phyloP scores from a whole-genome alignment of 2,329 filamentous ascomycete genomes.

The Teratosphaeria nubilosa region DNA sequence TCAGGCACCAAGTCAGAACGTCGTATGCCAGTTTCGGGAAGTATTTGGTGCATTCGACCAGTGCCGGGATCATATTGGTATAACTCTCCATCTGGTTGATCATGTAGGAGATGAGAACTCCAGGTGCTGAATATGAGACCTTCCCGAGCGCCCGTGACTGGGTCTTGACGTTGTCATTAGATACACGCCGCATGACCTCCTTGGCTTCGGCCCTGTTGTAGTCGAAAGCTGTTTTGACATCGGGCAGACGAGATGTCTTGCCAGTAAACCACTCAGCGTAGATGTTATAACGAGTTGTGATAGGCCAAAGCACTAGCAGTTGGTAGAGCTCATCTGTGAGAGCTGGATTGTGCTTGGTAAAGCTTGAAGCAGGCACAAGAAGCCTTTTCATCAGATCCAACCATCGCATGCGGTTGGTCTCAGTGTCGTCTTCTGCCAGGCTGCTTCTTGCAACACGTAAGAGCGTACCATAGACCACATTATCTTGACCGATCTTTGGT shows the following conservation, averaged over 20 bases:
- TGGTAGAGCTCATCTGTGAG: conserved; percentile 80
- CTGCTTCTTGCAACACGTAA: conserved; percentile 76
- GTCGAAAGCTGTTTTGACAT: conserved; percentile 70
- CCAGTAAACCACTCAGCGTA: conserved; percentile 91
- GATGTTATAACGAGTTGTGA: conserved; percentile 68
- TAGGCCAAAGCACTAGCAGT: conserved; percentile 68
- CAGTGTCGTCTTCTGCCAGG: conserved; percentile 58
- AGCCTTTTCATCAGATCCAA: conserved; percentile 71
- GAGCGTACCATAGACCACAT: conserved; percentile 66
- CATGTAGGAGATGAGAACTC: conserved; percentile 80
- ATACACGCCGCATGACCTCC: conserved; percentile 78
- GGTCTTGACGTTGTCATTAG: conserved; percentile 71
- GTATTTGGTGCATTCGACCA: conserved; percentile 89
- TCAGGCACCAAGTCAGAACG: conserved; percentile 81
- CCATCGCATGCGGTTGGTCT: conserved; percentile 68
- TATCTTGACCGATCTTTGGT: conserved; percentile 79
- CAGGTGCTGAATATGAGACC: conserved; percentile 82
- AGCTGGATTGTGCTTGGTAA: conserved; percentile 74
- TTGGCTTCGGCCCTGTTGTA: conserved; percentile 69
- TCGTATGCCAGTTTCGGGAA: conserved; percentile 91
- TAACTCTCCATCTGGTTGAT: conserved; percentile 89
- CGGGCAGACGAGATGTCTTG: conserved; percentile 60
- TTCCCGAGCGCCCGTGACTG: conserved; percentile 88
- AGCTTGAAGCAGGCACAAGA: conserved; percentile 77
- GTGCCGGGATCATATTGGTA: conserved; percentile 85